These are phyloP conservation scores for Lactarius sp. DNA, from an alignment of 768 basidiomycete genomes.

Conservation along the genomic window DNA sequence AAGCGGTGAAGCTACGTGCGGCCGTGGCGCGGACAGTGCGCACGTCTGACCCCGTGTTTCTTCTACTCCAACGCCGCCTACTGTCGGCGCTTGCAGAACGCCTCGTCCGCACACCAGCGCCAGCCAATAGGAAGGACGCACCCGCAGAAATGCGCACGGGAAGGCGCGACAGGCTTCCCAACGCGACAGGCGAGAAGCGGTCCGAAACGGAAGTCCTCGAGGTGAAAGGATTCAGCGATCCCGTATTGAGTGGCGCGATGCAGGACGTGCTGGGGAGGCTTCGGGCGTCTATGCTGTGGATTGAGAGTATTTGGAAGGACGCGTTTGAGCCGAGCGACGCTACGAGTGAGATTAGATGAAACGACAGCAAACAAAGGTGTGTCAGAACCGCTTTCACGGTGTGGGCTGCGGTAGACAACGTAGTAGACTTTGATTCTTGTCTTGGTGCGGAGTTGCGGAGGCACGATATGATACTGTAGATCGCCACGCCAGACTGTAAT, in stretches of 20 bases:
- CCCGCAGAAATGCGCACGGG: constrained; percentile 17
- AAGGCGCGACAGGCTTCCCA: constrained; percentile 11
- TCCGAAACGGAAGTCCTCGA: constrained; percentile 21
- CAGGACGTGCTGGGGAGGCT: constrained; percentile 41
- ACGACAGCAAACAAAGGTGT: background rate
- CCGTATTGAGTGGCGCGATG: constrained; percentile 44
- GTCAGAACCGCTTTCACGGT: background rate
- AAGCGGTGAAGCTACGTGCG: constrained; percentile 50
- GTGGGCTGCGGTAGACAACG: background rate
- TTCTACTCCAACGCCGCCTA: constrained; percentile 56
- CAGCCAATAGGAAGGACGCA: constrained; percentile 12
- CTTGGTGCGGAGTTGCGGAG: background rate
- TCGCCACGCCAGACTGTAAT: background rate
- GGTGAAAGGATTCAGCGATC: constrained; percentile 68
- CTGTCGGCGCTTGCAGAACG: constrained; percentile 37
- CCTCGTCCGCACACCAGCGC: constrained; percentile 25
- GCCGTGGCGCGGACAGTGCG: constrained; percentile 61
- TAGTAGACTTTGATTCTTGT: background rate
- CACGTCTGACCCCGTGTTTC: constrained; percentile 60
- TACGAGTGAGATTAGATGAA: background rate
- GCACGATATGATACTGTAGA: background rate
- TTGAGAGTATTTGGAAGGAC: constrained; percentile 51
- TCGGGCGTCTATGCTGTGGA: constrained; percentile 46
- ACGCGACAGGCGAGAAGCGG: constrained; percentile 8
- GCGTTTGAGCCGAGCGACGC: constrained; percentile 28